Conservation (phyloP, 2,329 filamentous ascomycete genomes). For the Aspergillus sergii region DNA sequence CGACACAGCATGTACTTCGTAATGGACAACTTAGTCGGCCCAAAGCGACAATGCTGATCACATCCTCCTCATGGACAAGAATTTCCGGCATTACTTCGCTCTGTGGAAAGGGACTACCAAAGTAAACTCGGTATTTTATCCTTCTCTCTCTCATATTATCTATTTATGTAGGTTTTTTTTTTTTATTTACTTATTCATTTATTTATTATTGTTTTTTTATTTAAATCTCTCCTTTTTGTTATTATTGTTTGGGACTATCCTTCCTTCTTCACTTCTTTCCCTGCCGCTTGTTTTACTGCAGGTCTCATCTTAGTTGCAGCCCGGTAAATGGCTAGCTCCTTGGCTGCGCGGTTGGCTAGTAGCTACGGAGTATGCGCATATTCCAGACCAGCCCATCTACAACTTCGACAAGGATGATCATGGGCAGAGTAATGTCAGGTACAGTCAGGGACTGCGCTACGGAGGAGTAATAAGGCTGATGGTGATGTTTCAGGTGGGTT, state of each 20-base stretch:
- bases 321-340: not conserved
- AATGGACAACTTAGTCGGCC: constrained; percentile 4
- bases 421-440: not conserved
- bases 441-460: not conserved
- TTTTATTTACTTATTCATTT: too few species aligned
- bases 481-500: not conserved
- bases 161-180: too few species aligned
- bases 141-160: not conserved
- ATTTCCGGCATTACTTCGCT: not conserved
- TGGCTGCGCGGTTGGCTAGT: not conserved
- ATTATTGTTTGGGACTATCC: not conserved
- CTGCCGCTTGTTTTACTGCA: not conserved
- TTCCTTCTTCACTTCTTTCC: too few species aligned
- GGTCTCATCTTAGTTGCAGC: not conserved
- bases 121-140: not conserved
- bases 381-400: not conserved
- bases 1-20: not conserved
- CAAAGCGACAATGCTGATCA: constrained; percentile 2
- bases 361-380: not conserved
- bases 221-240: not conserved
- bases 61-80: not conserved
- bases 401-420: not conserved
- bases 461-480: not conserved
- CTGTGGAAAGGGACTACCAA: not conserved
- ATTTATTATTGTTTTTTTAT: too few species aligned